Evolutionary conservation across 2,329 filamentous ascomycete species (phyloP), one percentile per base, ranked within the genome.

Genomic region (Talaromyces sp.): DNA sequence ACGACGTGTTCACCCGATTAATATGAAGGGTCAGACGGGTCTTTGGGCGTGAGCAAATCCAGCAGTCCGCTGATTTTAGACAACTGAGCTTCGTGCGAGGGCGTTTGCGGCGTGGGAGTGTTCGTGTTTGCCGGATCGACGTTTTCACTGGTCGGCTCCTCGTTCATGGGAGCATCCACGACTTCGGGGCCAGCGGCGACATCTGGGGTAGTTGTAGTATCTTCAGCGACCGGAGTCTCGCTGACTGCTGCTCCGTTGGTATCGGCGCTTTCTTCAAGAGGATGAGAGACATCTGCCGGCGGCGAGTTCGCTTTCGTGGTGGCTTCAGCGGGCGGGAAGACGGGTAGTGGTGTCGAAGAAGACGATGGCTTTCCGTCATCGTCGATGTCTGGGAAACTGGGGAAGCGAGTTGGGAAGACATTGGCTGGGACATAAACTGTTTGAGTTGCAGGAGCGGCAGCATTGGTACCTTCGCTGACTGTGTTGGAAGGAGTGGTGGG

Each of bases 401-500:
- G 58, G 15, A 61, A 39, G n/a, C 2, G 22, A 17, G 63, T 61
- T 50, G 50, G 58, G 19, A 61, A 56, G 6, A 61, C 10, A 22
- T 50, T 58, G 25, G 47, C 47, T 31, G 63, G 57, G 41, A 65
- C 41, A 43, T 62, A 62, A 41, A 65, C 52, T 1, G 58, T 62
- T 52, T 45, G 52, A 15, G 15, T 39, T 22, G 19, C 19, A 19
- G 25, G 62, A 8, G 52, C 3, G 17, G 31, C n/a, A 9, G n/a
- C 33, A 37, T 25, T 27, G n/a, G 8, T 17, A 39, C 31, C 35
- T 2, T 11, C 35, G 31, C 27, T 45, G 7, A 41, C 13, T 27
- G 27, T 57, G 13, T 37, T 47, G 9, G 25, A 49, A 17, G 41
- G 19, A 27, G 33, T 61, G 22, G 31, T 39, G 31, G 45, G 19